Percentiles rank a stretch among this genome's conserved stretches.
Conservation (phyloP, 2,329 filamentous ascomycete genomes). For the Aspergillus chevalieri region DNA sequence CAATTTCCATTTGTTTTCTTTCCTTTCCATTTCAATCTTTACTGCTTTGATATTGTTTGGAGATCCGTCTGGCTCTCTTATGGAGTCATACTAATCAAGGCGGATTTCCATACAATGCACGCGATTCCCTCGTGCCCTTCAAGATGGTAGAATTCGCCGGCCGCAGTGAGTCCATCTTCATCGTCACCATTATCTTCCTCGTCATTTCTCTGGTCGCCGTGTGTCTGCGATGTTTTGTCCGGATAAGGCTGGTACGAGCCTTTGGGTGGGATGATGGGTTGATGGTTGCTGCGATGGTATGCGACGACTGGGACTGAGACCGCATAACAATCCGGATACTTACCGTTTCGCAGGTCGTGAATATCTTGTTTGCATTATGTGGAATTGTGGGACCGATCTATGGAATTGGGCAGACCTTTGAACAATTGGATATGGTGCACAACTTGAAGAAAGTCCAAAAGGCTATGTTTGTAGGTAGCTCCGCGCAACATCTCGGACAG, state of each 20-base stretch:
- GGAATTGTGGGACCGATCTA: constrained; percentile 29
- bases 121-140: constrained; percentile 1
- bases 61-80: too few species aligned
- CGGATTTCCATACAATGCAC: too few species aligned
- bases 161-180: constrained; percentile 27
- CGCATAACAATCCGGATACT: neutral
- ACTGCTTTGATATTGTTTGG: too few species aligned
- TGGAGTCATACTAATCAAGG: too few species aligned
- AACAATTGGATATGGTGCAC: constrained; percentile 8
- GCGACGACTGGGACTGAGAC: constrained; percentile 1
- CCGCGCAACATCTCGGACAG: neutral
- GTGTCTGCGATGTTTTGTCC: constrained; percentile 32
- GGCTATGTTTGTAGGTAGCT: constrained; percentile 27
- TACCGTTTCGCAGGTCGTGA: constrained; percentile 16
- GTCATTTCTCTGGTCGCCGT: constrained; percentile 28
- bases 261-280: constrained; percentile 35
- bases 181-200: constrained; percentile 27
- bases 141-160: constrained; percentile 27
- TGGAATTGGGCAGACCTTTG: constrained; percentile 24
- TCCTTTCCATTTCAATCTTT: too few species aligned
- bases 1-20: too few species aligned
- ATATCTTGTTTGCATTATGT: constrained; percentile 31
- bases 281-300: constrained; percentile 34
- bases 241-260: constrained; percentile 26
- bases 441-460: constrained; percentile 18